These are phyloP conservation scores for Schizochytrium sp. DNA, from an alignment of 108 stramenopile species.

Conservation along the genomic window DNA sequence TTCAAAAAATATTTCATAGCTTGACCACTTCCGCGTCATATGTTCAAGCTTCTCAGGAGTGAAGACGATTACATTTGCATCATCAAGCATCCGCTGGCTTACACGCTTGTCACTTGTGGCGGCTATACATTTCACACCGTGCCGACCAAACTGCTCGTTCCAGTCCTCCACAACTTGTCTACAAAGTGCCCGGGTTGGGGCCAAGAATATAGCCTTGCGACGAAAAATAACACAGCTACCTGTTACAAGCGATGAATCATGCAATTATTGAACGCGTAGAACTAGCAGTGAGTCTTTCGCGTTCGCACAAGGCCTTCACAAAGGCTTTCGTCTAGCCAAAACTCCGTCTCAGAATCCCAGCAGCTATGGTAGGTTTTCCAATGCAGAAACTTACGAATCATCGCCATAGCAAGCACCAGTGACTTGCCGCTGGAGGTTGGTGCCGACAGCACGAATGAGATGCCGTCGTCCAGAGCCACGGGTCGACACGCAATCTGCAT, in stretches of 20 bases:
- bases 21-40: not conserved
- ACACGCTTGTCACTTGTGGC: not conserved
- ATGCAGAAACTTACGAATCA: constrained; percentile 1
- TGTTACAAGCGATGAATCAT: not conserved
- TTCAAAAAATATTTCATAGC: not conserved
- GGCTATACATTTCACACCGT: constrained; percentile 35
- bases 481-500: constrained; percentile 18
- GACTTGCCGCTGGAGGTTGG: constrained; percentile 48
- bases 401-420: constrained; percentile 41
- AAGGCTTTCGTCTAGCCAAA: too few relatives aligned
- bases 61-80: constrained; percentile 6
- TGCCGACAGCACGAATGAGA: constrained; percentile 49
- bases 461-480: constrained; percentile 18
- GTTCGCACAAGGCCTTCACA: too few relatives aligned
- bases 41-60: constrained; percentile 46
- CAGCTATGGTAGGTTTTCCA: not conserved
- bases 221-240: not conserved
- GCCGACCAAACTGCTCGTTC: not conserved
- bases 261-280: not conserved
- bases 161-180: constrained; percentile 9
- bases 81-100: not conserved
- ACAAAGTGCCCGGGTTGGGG: constrained; percentile 38
- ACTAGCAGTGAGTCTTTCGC: too few relatives aligned
- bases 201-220: not conserved
- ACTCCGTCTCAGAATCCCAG: not conserved